A percentile compares a stretch with the other conserved stretches of the same genome.
These are phyloP conservation scores for Tulasnella sp. DNA, from an alignment of 768 basidiomycete genomes.

Conservation along the genomic window DNA sequence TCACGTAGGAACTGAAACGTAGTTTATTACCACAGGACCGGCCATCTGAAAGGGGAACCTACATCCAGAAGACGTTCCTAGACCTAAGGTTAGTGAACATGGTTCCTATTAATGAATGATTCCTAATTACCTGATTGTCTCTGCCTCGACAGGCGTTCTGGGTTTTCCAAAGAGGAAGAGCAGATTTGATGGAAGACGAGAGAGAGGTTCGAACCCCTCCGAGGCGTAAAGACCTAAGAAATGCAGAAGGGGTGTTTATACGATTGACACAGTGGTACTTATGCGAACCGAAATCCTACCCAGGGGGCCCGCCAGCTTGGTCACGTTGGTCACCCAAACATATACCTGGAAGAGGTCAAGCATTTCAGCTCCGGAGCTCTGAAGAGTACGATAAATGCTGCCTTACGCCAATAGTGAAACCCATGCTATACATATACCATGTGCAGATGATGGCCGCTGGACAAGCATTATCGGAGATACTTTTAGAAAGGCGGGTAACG, in stretches of 20 bases:
- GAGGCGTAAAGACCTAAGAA: slow-evolving; percentile 9
- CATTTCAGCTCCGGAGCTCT: background rate
- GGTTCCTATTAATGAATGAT: background rate
- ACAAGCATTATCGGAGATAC: background rate
- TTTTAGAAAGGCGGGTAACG: background rate
- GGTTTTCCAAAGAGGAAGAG: background rate
- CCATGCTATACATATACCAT: slow-evolving; percentile 20
- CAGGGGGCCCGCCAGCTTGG: background rate
- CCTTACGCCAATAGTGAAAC: background rate
- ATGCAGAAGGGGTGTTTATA: background rate
- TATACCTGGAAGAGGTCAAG: background rate
- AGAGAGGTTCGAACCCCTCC: slow-evolving; percentile 9
- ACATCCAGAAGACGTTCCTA: slow-evolving; percentile 25
- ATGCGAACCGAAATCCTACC: background rate
- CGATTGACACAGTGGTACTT: background rate
- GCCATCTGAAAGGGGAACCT: background rate
- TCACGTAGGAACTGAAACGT: background rate
- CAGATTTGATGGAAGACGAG: background rate
- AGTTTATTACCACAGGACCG: background rate
- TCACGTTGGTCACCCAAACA: background rate
- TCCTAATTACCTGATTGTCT: background rate
- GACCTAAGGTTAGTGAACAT: background rate
- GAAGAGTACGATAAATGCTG: background rate
- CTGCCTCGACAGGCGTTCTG: background rate
- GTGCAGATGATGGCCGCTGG: slow-evolving; percentile 11